Base-by-base conservation (phyloP, 2,329 filamentous ascomycete species). In the Fusarium clavum region DNA sequence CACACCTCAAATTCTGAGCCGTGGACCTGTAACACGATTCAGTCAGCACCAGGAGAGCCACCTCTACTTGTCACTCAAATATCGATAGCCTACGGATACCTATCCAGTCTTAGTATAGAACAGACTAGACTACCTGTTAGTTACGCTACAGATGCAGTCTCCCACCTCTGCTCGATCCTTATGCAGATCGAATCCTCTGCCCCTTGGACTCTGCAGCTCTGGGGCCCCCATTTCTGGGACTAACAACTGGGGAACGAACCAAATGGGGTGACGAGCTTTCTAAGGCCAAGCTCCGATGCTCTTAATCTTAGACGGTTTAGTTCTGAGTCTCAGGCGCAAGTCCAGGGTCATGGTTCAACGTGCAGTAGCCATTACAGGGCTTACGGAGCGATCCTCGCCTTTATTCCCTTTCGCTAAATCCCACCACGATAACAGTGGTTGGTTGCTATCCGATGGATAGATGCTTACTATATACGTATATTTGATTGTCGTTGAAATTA, bases 261-360 rank as follows among this genome's bases (percentile, higher is more conserved):
- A 61, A 25, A 61, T 73, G 69, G 62, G 57, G 67, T 68, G 62
- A 67, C 49, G 52, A 45, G 67, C 52, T 70, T 52, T 34, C 13
- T 25, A 52, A 41, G 45, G 60, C 70, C 63, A 47, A 64, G 53
- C 63, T 68, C 52, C 61, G 48, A 67, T 67, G 62, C 53, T 70
- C 57, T 67, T 59, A 47, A 67, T 70, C 67, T 59, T 45, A 68
- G 62, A 29, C 32, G 47, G 54, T 64, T 45, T 71, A 65, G 70
- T 60, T 51, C 58, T 18, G 32, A 46, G 52, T 47, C 45, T 55
- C 56, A 52, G 49, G 45, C 40, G 30, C 48, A 66, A 59, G 48
- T 27, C 45, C 51, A 64, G 56, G 61, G 56, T 58, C 71, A 64
- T 62, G 59, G 65, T 73, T 32, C 45, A 46, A 47, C 22, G 57